Evolutionary conservation across 2,329 filamentous ascomycete species (phyloP).

Genomic region (Ophiostoma populinum): DNA sequence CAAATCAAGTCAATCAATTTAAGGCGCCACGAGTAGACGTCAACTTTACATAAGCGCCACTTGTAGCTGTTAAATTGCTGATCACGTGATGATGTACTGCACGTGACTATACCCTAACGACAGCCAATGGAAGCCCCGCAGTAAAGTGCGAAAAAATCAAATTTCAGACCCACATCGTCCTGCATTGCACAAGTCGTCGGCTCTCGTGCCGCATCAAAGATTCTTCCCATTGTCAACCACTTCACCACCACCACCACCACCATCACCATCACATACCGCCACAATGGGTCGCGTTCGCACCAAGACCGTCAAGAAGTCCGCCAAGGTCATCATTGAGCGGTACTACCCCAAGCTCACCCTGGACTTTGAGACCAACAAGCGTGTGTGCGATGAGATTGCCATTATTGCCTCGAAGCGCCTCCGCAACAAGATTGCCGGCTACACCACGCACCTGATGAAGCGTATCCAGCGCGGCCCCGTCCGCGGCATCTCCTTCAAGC

Average conservation of each 20-base stretch:
- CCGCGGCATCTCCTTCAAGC: slow-evolving; percentile 99
- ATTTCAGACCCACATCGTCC: slow-evolving; percentile 4
- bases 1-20: slow-evolving; percentile 1
- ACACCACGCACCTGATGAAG: slow-evolving; percentile 99
- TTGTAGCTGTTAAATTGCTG: too few relatives aligned
- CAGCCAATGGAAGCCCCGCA: background rate
- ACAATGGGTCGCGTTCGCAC: slow-evolving; percentile 56
- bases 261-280: slow-evolving; percentile 25
- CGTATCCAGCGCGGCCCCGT: slow-evolving; percentile 98
- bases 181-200: background rate
- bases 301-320: slow-evolving; percentile 58
- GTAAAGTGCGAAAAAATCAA: slow-evolving; percentile 1
- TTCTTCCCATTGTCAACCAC: slow-evolving; percentile 4
- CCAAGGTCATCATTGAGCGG: slow-evolving; percentile 99
- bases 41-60: too few relatives aligned
- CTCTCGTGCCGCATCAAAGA: background rate
- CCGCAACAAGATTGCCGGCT: slow-evolving; percentile 97
- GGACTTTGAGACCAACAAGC: slow-evolving; percentile 94
- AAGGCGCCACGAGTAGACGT: too few relatives aligned
- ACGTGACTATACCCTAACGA: slow-evolving; percentile 5
- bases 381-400: slow-evolving; percentile 94
- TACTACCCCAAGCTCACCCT: slow-evolving; percentile 97
- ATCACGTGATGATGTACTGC: background rate
- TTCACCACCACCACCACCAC: slow-evolving; percentile 13
- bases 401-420: slow-evolving; percentile 98